Evolutionary conservation across 2,329 filamentous ascomycete species (phyloP).

Genomic region (Alternaria arbusti): DNA sequence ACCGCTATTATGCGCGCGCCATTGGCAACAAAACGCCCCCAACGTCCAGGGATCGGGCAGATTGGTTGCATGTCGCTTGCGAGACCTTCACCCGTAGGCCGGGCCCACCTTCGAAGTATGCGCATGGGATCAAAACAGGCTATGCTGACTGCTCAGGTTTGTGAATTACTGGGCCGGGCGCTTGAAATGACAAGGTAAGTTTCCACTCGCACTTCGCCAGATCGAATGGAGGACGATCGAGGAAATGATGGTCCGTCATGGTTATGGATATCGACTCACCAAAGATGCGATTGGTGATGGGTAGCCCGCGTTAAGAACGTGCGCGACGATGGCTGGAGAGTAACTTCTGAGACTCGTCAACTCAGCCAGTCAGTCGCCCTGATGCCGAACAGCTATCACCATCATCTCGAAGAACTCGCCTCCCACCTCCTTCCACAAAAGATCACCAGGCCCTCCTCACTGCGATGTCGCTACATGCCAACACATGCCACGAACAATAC

Average conservation of each 20-base stretch:
- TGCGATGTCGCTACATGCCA: neutral
- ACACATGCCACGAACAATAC: neutral
- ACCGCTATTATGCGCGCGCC: constrained; percentile 2
- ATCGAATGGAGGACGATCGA: neutral
- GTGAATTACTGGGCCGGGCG: constrained; percentile 8
- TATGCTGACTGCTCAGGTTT: constrained; percentile 19
- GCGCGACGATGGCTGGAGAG: neutral
- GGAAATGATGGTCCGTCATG: neutral
- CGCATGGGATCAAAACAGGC: constrained; percentile 9
- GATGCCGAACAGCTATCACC: neutral
- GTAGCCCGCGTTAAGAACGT: neutral
- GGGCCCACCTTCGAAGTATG: neutral
- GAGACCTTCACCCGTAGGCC: constrained; percentile 6
- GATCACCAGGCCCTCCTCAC: neutral
- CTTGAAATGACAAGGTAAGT: neutral
- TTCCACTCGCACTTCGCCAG: neutral
- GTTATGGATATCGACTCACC: neutral
- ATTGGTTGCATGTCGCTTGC: constrained; percentile 11
- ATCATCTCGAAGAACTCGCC: neutral
- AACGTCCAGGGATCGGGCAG: constrained; percentile 2
- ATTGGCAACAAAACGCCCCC: constrained; percentile 6
- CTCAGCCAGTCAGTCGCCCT: neutral
- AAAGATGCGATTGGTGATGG: no score
- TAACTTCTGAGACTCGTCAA: neutral
- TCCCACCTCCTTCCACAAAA: neutral